These are phyloP conservation scores for Wickerhamomyces sydowiorum DNA, from an alignment of 805 yeast genomes.

Conservation along the genomic window DNA sequence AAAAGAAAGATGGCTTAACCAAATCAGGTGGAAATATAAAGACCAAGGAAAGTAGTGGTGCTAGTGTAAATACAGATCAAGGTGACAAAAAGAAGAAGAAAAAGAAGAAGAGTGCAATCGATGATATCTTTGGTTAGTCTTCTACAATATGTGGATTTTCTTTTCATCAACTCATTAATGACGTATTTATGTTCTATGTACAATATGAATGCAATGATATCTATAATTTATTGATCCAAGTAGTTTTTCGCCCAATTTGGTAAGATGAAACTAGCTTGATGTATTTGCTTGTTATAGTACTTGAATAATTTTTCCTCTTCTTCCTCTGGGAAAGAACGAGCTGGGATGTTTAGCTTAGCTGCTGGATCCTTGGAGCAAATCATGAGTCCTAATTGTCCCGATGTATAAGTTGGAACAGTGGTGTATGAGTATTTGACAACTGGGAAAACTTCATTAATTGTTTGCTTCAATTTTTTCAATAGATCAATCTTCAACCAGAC, in stretches of 20 bases:
- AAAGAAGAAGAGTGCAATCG: slow-evolving; percentile 41
- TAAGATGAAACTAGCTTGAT: slow-evolving; percentile 65
- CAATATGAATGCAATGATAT: not conserved
- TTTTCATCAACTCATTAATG: too few species aligned
- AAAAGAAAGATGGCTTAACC: slow-evolving; percentile 2
- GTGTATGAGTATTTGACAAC: slow-evolving; percentile 67
- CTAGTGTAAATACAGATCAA: slow-evolving; percentile 2
- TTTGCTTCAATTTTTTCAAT: slow-evolving; percentile 39
- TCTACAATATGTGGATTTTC: too few species aligned
- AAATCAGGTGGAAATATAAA: not conserved
- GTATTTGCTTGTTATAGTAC: slow-evolving; percentile 65
- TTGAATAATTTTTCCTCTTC: slow-evolving; percentile 45
- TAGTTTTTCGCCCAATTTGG: slow-evolving; percentile 70
- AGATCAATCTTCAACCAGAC: slow-evolving; percentile 66
- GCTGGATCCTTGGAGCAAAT: slow-evolving; percentile 56
- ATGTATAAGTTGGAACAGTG: slow-evolving; percentile 82
- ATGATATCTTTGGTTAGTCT: slow-evolving; percentile 72
- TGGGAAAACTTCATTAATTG: slow-evolving; percentile 51
- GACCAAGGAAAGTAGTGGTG: slow-evolving; percentile 4
- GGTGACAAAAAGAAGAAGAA: slow-evolving; percentile 4
- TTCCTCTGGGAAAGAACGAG: slow-evolving; percentile 37
- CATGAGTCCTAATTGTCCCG: slow-evolving; percentile 81
- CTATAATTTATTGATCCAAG: slow-evolving; percentile 7
- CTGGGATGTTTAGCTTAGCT: slow-evolving; percentile 44
- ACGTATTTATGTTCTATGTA: too few species aligned